Evolutionary conservation across 139 green algal species (phyloP), one percentile per base, ranked within the genome.

Genomic region (Chlorella vulgaris): DNA sequence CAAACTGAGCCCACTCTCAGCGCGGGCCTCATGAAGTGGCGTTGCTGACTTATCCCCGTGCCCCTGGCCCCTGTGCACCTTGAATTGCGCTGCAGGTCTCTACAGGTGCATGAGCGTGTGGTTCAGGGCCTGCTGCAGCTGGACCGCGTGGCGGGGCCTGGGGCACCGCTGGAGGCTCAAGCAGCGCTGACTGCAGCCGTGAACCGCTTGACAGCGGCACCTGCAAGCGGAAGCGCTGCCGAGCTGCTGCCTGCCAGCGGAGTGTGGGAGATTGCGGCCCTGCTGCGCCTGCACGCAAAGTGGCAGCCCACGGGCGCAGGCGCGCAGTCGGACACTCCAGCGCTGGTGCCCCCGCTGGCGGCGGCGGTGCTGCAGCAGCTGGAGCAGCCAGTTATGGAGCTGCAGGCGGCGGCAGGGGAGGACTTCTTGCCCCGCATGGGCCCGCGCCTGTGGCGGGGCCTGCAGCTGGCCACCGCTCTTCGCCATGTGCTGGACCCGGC

Each of bases 91-190:
- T 53, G 73, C 73, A 79, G 73, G 73, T 67, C 55, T 2, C 61
- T 83, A 38, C 77, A 87, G 69, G 50, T 65, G 8, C 67, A 86
- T 36, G 68, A 81, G 77, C 31, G 36, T 1, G 50, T 81, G 24
- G 28, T 81, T 33, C 73, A 81, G 51, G 51, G 73, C 43, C 26
- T 69, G 40, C 7, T 80, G 43, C 73, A 84, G 22, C 50, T 84
- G 28, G 43, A 76, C 73, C 53, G 80, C 29, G 68, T 84, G 61
- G 69, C 58, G n/a, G 80, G 62, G 5, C 63, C 65, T 13, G 65
- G 7, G 0, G 77, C 77, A 2, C 43, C 36, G 22, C 77, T 83
- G 33, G 33, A 55, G 7, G 2, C 43, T 19, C 6, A 47, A 50
- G 22, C 58, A 21, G 74, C 60, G 35, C 51, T 79, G 38, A 21